Evolutionary conservation across 176 grass and related monocot species (phyloP).

Genomic region (Carex myosuroides): DNA sequence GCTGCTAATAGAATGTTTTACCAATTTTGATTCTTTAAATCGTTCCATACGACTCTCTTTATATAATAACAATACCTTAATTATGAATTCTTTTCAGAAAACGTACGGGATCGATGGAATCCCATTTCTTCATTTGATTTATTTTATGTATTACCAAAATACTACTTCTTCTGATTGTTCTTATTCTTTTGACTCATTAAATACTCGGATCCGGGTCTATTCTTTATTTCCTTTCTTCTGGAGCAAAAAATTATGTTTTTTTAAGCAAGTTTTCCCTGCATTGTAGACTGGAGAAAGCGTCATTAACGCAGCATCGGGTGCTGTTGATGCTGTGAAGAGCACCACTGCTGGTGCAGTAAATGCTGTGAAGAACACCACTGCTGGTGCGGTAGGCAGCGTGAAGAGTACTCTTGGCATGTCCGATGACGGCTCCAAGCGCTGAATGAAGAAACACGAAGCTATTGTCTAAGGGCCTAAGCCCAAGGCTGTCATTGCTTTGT

Average conservation of each 20-base stretch:
- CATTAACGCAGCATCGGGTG: background rate
- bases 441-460: background rate
- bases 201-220: background rate
- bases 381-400: background rate
- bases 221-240: background rate
- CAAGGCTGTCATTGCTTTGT: background rate
- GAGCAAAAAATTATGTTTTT: background rate
- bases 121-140: no score
- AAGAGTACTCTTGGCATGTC: constrained; percentile 19
- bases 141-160: no score
- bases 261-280: background rate
- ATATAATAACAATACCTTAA: no score
- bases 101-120: no score
- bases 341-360: constrained; percentile 1
- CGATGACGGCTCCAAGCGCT: constrained; percentile 7
- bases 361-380: constrained; percentile 16
- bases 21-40: no score
- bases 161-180: no score
- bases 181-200: background rate
- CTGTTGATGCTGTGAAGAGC: constrained; percentile 16
- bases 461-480: background rate
- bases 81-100: no score
- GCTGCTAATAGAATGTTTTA: no score
- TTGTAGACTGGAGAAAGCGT: background rate
- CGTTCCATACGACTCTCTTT: no score